These are phyloP conservation scores for Bipolaris oryzae DNA, from an alignment of 2,329 filamentous ascomycete species.

Conservation along the genomic window DNA sequence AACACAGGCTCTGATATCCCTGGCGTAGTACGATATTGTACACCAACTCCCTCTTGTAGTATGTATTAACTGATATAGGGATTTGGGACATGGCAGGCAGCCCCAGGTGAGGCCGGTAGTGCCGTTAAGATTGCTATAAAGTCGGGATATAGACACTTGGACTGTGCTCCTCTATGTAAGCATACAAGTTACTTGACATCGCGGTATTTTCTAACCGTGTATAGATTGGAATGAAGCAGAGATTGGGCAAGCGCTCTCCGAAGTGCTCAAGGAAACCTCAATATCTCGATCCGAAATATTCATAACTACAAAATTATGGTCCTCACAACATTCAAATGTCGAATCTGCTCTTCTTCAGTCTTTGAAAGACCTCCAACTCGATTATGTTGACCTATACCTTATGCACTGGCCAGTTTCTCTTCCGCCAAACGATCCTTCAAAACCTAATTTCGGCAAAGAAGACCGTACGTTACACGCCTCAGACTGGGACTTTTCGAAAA, in stretches of 20 bases:
- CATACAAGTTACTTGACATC: not conserved
- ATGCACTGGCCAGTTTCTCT: slow-evolving; percentile 78
- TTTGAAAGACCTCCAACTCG: slow-evolving; percentile 77
- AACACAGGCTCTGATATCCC: not conserved
- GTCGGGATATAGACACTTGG: slow-evolving; percentile 43
- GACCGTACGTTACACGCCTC: not conserved
- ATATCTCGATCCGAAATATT: slow-evolving; percentile 29
- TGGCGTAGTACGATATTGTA: not conserved
- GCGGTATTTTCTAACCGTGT: not conserved
- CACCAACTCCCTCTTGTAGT: not conserved
- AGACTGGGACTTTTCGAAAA: slow-evolving; percentile 15
- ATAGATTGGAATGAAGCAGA: slow-evolving; percentile 34
- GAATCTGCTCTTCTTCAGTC: slow-evolving; percentile 73
- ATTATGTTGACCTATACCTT: slow-evolving; percentile 90
- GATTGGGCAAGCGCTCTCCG: slow-evolving; percentile 36
- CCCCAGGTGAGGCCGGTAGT: slow-evolving; percentile 46
- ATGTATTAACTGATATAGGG: slow-evolving; percentile 25
- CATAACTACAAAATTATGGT: slow-evolving; percentile 85
- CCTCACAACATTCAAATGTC: slow-evolving; percentile 78
- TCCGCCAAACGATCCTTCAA: not conserved
- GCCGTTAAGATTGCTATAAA: slow-evolving; percentile 50
- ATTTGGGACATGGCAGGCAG: slow-evolving; percentile 45
- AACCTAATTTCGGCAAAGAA: not conserved
- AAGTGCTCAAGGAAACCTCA: slow-evolving; percentile 27
- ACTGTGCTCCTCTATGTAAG: not conserved